Percentiles rank a stretch among this genome's conserved stretches.
Conservation (phyloP, 208 protist species). For the Trypanosoma conorhini region DNA sequence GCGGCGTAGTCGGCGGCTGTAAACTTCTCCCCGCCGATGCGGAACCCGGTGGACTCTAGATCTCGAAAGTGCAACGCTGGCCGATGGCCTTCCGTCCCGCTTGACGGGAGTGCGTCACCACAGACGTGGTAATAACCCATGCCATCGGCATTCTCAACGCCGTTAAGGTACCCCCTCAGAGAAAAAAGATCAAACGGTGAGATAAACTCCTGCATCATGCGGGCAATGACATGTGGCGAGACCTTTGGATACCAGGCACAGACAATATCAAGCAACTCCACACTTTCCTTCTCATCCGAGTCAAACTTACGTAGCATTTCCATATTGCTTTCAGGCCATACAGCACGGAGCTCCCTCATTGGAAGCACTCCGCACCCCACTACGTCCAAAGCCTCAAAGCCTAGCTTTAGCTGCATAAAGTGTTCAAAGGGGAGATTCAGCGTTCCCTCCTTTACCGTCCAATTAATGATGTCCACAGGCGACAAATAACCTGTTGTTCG, state of each 20-base stretch:
- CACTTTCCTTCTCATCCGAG: conserved; percentile 9
- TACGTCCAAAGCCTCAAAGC: conserved; percentile 36
- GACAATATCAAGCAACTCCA: conserved; percentile 36
- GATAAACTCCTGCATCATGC: conserved; percentile 32
- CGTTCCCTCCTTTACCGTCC: conserved; percentile 27
- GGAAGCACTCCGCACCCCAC: conserved; percentile 27
- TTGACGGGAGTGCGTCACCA: conserved; percentile 9
- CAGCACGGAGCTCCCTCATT: conserved; percentile 17
- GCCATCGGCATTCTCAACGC: conserved; percentile 17
- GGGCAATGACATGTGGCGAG: conserved; percentile 18
- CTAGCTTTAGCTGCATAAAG: conserved; percentile 35
- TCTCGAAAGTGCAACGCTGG: conserved; percentile 13
- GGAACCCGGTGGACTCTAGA: conserved; percentile 22
- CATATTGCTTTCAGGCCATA: conserved; percentile 32
- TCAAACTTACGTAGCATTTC: conserved; percentile 36
- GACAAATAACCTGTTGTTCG: conserved; percentile 25
- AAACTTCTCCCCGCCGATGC: conserved; percentile 36
- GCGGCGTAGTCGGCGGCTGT: conserved; percentile 14
- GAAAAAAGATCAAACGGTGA: conserved; percentile 23
- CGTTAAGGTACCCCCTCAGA: conserved; percentile 24
- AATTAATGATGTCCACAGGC: conserved; percentile 37
- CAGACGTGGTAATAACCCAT: conserved; percentile 31
- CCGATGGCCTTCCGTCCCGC: background rate
- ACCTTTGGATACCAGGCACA: conserved; percentile 33
- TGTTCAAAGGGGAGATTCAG: conserved; percentile 27